Base-by-base conservation (phyloP, 2,329 filamentous ascomycete species). In the Hortaea werneckii region DNA sequence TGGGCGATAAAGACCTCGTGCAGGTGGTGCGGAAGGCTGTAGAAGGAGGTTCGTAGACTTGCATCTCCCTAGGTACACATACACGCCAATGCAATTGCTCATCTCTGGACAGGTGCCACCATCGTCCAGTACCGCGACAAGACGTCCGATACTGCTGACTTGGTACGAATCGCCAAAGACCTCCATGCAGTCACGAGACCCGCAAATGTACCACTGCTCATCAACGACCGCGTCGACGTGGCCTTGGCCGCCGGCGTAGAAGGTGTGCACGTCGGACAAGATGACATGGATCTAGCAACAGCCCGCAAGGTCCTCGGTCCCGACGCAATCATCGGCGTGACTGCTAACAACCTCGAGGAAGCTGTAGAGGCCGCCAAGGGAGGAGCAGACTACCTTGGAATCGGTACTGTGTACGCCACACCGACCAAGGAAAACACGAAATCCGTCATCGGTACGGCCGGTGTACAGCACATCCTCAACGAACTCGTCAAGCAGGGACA, bases 91-190 rank as follows among this genome's bases (percentile, higher is more conserved):
- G 20, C 29, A 44, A 30, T 5, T 39, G 37, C 8, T n/a, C 37
- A n/a, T n/a, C n/a, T n/a, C n/a, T n/a, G n/a, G n/a, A 29, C 57
- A 77, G 78, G 78, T 45, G 86, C 85, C 38, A 90, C 85, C 2
- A 72, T 92, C 40, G 85, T 96, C 32, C 90, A 96, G 69, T 89
- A 90, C 62, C 80, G 90, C 63, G 88, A 95, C 71, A 95, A 96
- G 70, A 79, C 74, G 37, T 82, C 79, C 60, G 83, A 89, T 56
- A 92, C 85, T 1, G 79, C 75, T 13, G 72, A 71, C 8, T 76
- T 92, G 50, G 77, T 95, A 41, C 68, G 74, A n/a, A 85, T 76
- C 37, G 89, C 83, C 11, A 76, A 74, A 56, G 74, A 71, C 54
- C 74, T 96, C 42, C 88, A 94, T 63, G 65, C 69, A 34, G 69